Conservation (phyloP, 306 rosid genomes). For the Albizia julibrissin region DNA sequence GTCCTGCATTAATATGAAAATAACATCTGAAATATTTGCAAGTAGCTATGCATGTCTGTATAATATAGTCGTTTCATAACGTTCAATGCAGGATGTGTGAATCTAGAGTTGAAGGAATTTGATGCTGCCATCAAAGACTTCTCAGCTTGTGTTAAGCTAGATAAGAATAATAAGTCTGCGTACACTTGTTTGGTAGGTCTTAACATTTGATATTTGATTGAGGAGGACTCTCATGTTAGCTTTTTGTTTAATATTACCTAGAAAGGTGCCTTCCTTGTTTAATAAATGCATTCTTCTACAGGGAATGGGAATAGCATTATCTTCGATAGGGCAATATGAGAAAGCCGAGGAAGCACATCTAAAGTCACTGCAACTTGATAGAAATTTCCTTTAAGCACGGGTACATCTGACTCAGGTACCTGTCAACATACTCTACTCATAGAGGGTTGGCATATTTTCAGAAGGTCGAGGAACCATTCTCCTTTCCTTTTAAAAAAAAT, state of each 20-base stretch:
- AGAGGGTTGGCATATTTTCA: too few relatives aligned
- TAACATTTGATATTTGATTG: background rate
- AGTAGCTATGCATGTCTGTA: too few relatives aligned
- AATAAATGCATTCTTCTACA: slow-evolving; percentile 39
- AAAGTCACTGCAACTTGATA: slow-evolving; percentile 72
- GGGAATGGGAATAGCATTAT: slow-evolving; percentile 94
- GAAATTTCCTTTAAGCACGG: slow-evolving; percentile 84
- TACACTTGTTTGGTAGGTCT: slow-evolving; percentile 74
- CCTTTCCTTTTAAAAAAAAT: too few relatives aligned
- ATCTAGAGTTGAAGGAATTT: slow-evolving; percentile 86
- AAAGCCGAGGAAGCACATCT: slow-evolving; percentile 85
- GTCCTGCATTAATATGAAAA: too few relatives aligned
- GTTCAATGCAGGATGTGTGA: slow-evolving; percentile 70
- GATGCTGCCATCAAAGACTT: slow-evolving; percentile 73
- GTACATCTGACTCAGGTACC: slow-evolving; percentile 82
- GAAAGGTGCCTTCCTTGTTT: background rate
- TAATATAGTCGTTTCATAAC: background rate
- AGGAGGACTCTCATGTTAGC: slow-evolving; percentile 9
- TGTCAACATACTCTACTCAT: background rate
- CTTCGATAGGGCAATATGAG: slow-evolving; percentile 79
- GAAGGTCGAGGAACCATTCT: too few relatives aligned
- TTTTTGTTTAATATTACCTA: background rate
- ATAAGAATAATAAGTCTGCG: slow-evolving; percentile 71
- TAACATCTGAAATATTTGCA: too few relatives aligned
- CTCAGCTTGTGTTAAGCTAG: slow-evolving; percentile 72